Evolutionary conservation across 164 flowering plant genomes (phyloP), one percentile per base, ranked within the genome.

Genomic region (Hamamelis virginiana): DNA sequence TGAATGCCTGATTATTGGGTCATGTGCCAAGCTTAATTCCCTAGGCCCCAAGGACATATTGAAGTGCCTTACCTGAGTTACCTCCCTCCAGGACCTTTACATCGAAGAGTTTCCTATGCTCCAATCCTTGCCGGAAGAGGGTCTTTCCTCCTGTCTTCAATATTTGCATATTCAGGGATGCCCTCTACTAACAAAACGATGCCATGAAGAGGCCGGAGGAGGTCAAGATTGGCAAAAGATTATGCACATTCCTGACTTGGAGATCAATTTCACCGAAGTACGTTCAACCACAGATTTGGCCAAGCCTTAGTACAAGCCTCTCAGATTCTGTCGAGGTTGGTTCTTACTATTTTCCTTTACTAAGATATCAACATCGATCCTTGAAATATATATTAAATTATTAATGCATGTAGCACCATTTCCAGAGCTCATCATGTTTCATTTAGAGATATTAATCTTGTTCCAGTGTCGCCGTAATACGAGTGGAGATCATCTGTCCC

Each of bases 191-290:
- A 13, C 47, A 58, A 44, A 62, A 28, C 69, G 66, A 13, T 68
- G 76, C 23, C 60, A 26, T 9, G n/a, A 26, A 44, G 13, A n/a
- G n/a, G n/a, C 50, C 1, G 66, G 46, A 25, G 45, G 51, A 11
- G 75, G 75, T 15, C 38, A n/a, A 10, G 71, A 73, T 23, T 68
- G 76, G 76, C 58, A 62, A 46, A 73, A 53, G 68, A 68, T 73
- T 33, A 15, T 38, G 19, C 44, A 70, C 41, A 18, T 70, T 6
- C 73, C 62, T 15, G 73, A 70, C 62, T 43, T 51, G 21, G 73
- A 70, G 59, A 52, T 23, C 43, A 14, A 1, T 6, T 50, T n/a
- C 53, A 50, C n/a, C 53, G 6, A 33, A 33, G 6, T 33, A 33
- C n/a, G n/a, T n/a, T 6, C 41, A 6, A 33, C 4, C 41, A 2